Conservation (phyloP, 139 green algal genomes). For the Asterochloris erici region DNA sequence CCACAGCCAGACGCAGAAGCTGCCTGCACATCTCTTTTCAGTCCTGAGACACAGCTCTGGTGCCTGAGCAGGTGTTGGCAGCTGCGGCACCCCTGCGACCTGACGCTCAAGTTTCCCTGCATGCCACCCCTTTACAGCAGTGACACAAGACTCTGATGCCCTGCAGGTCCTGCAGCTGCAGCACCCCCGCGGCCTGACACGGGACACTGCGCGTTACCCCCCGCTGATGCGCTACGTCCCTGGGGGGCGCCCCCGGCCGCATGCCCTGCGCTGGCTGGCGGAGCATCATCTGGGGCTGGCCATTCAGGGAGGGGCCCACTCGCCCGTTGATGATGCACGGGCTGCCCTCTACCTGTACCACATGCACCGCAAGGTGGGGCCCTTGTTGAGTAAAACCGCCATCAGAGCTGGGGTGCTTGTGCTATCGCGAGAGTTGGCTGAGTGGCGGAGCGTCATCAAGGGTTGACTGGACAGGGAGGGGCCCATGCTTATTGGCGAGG, state of each 20-base stretch:
- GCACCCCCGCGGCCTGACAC: constrained; percentile 66
- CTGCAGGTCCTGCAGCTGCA: constrained; percentile 67
- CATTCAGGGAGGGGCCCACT: constrained; percentile 72
- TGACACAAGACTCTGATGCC: background rate
- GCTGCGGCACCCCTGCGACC: too few species aligned
- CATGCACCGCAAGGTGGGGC: constrained; percentile 38
- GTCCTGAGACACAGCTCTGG: too few species aligned
- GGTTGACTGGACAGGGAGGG: too few species aligned
- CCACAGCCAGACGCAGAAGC: too few species aligned
- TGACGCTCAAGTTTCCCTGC: background rate
- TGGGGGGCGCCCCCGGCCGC: constrained; percentile 27
- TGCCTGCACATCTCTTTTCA: too few species aligned
- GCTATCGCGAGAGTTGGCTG: too few species aligned
- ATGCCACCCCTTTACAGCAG: background rate
- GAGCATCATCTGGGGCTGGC: constrained; percentile 54
- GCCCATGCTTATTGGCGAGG: too few species aligned
- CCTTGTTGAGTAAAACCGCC: background rate
- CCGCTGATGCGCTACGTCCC: constrained; percentile 58
- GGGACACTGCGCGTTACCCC: constrained; percentile 71
- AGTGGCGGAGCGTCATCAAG: too few species aligned
- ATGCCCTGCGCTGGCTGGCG: constrained; percentile 57
- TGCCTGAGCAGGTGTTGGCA: too few species aligned
- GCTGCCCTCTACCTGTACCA: constrained; percentile 58
- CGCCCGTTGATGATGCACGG: constrained; percentile 57
- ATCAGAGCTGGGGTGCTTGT: too few species aligned